Conservation (phyloP, 139 green algal genomes). For the Mychonastes homosphaera region DNA sequence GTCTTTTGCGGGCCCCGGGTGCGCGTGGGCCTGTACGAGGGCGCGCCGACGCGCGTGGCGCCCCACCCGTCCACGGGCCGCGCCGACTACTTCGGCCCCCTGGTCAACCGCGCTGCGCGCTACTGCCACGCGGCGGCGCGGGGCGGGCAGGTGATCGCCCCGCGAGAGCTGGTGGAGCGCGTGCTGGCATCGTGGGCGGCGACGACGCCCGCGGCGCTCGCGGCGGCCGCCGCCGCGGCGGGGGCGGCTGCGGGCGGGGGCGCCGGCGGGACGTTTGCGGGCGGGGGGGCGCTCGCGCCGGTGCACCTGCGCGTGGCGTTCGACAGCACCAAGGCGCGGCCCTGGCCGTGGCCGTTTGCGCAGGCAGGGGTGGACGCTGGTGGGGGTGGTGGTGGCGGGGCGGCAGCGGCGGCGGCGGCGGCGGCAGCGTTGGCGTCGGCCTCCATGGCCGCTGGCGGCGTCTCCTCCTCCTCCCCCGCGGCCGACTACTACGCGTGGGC, state of each 20-base stretch:
- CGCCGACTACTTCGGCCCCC: slow-evolving; percentile 42
- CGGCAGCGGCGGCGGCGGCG: background rate
- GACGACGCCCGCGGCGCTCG: background rate
- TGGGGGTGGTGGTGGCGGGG: too few species aligned
- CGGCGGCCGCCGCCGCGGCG: background rate
- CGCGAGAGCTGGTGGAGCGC: slow-evolving; percentile 18
- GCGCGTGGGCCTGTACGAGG: slow-evolving; percentile 49
- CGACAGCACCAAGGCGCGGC: background rate
- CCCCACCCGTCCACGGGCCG: slow-evolving; percentile 44
- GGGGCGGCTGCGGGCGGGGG: slow-evolving; percentile 5
- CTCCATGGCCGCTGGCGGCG: too few species aligned
- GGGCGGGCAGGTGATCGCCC: slow-evolving; percentile 31
- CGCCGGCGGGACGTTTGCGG: background rate
- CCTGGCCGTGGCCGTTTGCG: background rate
- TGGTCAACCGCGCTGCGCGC: slow-evolving; percentile 39
- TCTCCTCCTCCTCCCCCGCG: too few species aligned
- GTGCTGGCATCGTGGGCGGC: slow-evolving; percentile 6
- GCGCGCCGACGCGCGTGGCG: slow-evolving; percentile 28
- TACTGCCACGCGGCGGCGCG: slow-evolving; percentile 36
- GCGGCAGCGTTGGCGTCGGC: background rate
- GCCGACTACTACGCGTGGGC: too few species aligned
- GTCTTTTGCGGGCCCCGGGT: slow-evolving; percentile 37
- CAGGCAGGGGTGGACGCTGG: background rate
- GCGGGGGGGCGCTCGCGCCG: slow-evolving; percentile 13
- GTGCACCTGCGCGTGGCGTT: background rate